Evolutionary conservation across 2,329 filamentous ascomycete species (phyloP).

Genomic region (Ceratocystis alfenasii): DNA sequence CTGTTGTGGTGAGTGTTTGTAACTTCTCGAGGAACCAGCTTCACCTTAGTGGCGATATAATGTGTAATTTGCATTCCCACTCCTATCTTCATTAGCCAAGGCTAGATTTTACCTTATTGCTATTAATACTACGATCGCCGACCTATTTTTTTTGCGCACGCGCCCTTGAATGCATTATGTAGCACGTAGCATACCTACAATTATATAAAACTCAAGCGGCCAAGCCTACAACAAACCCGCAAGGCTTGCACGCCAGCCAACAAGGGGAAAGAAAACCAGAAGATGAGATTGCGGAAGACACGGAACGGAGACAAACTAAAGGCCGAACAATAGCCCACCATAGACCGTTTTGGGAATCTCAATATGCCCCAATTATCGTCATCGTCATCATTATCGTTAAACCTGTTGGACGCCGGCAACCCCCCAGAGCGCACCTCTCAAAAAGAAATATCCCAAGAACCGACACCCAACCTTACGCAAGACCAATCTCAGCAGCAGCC

Average conservation of each 20-base stretch:
- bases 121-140: too few species aligned
- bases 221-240: too few species aligned
- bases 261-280: background rate
- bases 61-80: too few species aligned
- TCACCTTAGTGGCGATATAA: too few species aligned
- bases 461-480: background rate
- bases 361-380: slow-evolving; percentile 5
- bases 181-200: too few species aligned
- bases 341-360: background rate
- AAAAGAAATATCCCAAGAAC: background rate
- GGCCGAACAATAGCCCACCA: background rate
- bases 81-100: too few species aligned
- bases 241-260: too few species aligned
- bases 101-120: too few species aligned
- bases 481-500: background rate
- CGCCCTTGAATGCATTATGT: too few species aligned
- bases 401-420: background rate
- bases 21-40: too few species aligned
- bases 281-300: background rate
- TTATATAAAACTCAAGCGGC: background rate
- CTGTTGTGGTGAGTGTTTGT: too few species aligned
- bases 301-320: background rate
- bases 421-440: background rate
- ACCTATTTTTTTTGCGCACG: too few species aligned
- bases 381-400: slow-evolving; percentile 7